Evolutionary conservation across 2,329 filamentous ascomycete species (phyloP).

Genomic region (Penicillium sp.): DNA sequence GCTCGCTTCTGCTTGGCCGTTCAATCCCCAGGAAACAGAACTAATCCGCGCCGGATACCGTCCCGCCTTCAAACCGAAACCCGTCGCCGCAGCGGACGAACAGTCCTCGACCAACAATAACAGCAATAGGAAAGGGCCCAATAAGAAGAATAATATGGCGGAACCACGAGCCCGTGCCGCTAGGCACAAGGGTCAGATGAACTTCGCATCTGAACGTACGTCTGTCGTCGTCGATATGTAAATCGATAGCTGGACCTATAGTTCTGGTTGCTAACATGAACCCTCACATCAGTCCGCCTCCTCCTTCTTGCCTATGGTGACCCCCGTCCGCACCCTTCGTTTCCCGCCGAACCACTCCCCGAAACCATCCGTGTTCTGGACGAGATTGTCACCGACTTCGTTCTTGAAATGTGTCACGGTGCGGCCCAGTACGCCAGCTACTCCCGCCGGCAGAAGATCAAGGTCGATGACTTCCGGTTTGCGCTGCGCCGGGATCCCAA

Average conservation of each 20-base stretch:
- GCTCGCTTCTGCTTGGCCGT: slow-evolving; percentile 16
- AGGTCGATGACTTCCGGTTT: slow-evolving; percentile 96
- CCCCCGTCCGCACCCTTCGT: slow-evolving; percentile 49
- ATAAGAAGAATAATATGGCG: slow-evolving; percentile 42
- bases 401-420: slow-evolving; percentile 85
- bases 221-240: too few relatives aligned
- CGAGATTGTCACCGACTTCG: slow-evolving; percentile 93
- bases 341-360: slow-evolving; percentile 66
- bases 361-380: slow-evolving; percentile 80
- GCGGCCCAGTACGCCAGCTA: slow-evolving; percentile 78
- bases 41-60: slow-evolving; percentile 22
- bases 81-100: too few relatives aligned
- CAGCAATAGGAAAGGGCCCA: neutral
- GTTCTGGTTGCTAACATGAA: too few relatives aligned
- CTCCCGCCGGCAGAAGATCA: slow-evolving; percentile 87
- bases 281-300: too few relatives aligned
- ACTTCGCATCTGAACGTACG: slow-evolving; percentile 44
- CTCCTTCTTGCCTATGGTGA: slow-evolving; percentile 41
- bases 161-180: slow-evolving; percentile 68
- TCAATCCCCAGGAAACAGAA: slow-evolving; percentile 17
- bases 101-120: too few relatives aligned
- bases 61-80: too few relatives aligned
- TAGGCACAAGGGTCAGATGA: slow-evolving; percentile 75
- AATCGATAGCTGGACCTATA: too few relatives aligned
- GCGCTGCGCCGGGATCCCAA: slow-evolving; percentile 74